These are phyloP conservation scores for Cryptococcus jaspeensis DNA, from an alignment of 1,284 basidiomycete species.

Conservation along the genomic window DNA sequence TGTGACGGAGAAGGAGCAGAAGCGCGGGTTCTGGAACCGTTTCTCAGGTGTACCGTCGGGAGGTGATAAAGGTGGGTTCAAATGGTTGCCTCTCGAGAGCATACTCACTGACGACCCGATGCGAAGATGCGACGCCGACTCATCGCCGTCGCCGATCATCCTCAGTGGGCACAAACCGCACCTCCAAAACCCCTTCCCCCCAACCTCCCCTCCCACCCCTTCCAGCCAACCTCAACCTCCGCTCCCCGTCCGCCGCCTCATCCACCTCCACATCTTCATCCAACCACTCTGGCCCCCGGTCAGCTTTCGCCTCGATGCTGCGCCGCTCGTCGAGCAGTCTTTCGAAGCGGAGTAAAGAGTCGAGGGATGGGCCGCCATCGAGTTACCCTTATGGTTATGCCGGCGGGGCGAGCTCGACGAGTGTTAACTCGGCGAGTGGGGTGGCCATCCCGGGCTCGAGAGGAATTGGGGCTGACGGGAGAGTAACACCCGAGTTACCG, in stretches of 20 bases:
- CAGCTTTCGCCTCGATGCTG: constrained; percentile 24
- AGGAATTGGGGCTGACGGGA: neutral
- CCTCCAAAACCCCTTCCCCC: constrained; percentile 1
- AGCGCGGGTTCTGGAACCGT: constrained; percentile 36
- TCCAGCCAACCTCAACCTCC: constrained; percentile 26
- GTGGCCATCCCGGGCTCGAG: constrained; percentile 6
- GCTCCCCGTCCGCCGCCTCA: constrained; percentile 28
- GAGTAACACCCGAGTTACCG: constrained; percentile 14
- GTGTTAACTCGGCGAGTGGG: constrained; percentile 5
- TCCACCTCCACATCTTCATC: constrained; percentile 18
- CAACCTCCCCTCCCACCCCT: constrained; percentile 37
- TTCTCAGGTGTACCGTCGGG: constrained; percentile 23
- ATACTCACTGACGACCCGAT: neutral
- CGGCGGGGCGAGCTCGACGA: constrained; percentile 4
- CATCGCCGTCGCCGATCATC: constrained; percentile 26
- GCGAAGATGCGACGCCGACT: neutral
- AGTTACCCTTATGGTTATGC: constrained; percentile 16
- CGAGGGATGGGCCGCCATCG: constrained; percentile 20
- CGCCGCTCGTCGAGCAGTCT: constrained; percentile 37
- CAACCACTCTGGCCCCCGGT: constrained; percentile 14
- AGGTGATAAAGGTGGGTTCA: constrained; percentile 8
- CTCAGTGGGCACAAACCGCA: constrained; percentile 19
- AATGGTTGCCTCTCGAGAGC: neutral
- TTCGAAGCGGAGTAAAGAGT: constrained; percentile 17
- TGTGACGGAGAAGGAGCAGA: constrained; percentile 13